Evolutionary conservation across 257 asterid genomes (phyloP), one percentile per base, ranked within the genome.

Genomic region (Anisodus acutangulus): DNA sequence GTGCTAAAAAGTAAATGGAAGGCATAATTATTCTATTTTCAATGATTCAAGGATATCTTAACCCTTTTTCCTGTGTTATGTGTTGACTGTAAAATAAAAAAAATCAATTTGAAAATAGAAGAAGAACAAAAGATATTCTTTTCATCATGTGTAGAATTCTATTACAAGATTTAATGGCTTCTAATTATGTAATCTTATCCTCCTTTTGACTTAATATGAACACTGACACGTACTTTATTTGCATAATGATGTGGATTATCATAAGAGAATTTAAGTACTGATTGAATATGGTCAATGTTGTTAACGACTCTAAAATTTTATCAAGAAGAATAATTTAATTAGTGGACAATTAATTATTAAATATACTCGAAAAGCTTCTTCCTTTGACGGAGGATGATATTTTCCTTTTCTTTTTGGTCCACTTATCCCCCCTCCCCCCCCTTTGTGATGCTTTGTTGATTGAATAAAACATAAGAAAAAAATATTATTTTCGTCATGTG

Each of bases 121-220:
- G n/a, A n/a, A n/a, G n/a, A n/a, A n/a, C n/a, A n/a, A n/a, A n/a
- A n/a, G n/a, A n/a, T n/a, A 37, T 13, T 37, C 6, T 16, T 8
- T 31, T 66, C 8, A 31, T 2, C 45, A 64, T 11, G 45, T 64
- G 71, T 64, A 31, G n/a, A 31, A 31, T 64, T 64, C 45, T 62
- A 60, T 63, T n/a, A n/a, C n/a, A n/a, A n/a, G n/a, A n/a, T n/a
- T n/a, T 63, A 64, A 63, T 64, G 10, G 10, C 4, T 45, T 80
- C 54, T 64, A 60, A 76, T 53, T 54, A 82, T 66, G 9, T 76
- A 74, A 86, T 70, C 85, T 81, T 78, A 85, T 55, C 41, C 39
- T 62, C 67, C 84, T 88, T 88, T 85, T 90, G 87, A 87, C 87
- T 22, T 88, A 78, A 85, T 74, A 74, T 26, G 17, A 49, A 19